Conservation (phyloP, 257 asterid species). For the Solanum microdontum region DNA sequence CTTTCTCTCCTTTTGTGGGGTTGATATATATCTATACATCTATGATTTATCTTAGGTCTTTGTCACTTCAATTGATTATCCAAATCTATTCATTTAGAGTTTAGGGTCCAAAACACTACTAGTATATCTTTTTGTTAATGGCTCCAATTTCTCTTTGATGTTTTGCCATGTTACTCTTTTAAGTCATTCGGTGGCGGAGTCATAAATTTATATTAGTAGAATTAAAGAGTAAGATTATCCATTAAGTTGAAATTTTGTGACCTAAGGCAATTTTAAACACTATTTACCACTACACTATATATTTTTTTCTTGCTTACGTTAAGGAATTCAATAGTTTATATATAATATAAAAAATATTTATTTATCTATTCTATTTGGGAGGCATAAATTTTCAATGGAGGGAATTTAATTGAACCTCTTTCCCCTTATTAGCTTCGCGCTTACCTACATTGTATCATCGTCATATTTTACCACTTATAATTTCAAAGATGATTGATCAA, state of each 20-base stretch:
- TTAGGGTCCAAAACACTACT: neutral
- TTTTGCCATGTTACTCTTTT: neutral
- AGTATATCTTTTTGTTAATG: neutral
- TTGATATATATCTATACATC: neutral
- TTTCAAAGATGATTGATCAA: neutral
- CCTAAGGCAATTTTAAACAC: neutral
- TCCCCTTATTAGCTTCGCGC: neutral
- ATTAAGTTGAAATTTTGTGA: neutral
- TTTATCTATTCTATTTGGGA: neutral
- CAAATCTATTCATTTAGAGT: neutral
- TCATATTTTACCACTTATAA: neutral
- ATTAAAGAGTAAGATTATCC: neutral
- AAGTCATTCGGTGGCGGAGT: fast-evolving
- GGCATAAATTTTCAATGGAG: neutral
- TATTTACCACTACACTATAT: neutral
- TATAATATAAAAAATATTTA: neutral
- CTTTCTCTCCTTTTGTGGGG: neutral
- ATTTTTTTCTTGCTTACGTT: neutral
- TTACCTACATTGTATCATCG: neutral
- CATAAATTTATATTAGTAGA: neutral
- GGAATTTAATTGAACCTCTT: neutral
- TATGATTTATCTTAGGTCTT: neutral
- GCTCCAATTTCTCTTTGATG: neutral
- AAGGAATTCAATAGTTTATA: neutral
- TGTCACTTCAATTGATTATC: neutral